A percentile compares a stretch with the other conserved stretches of the same genome.
These are phyloP conservation scores for Berberis thunbergii DNA, from an alignment of 164 flowering plant species.

Conservation along the genomic window DNA sequence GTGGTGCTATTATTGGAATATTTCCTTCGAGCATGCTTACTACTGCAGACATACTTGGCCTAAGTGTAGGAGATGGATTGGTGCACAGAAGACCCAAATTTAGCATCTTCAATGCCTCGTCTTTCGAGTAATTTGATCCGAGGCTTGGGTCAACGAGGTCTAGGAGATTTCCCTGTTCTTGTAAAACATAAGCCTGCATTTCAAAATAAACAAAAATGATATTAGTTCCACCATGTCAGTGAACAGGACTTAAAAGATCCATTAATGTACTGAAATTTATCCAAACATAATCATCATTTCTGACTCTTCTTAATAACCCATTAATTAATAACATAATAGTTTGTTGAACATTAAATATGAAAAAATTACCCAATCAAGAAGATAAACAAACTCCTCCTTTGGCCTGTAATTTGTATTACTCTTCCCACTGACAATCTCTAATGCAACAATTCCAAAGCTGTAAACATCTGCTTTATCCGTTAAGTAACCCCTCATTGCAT, in stretches of 20 bases:
- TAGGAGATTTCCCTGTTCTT: slow-evolving; percentile 62
- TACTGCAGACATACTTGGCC: slow-evolving; percentile 77
- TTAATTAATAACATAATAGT: too few species aligned
- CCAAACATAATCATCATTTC: not conserved
- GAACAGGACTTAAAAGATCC: too few species aligned
- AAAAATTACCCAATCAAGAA: slow-evolving; percentile 68
- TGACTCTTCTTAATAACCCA: too few species aligned
- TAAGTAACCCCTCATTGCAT: slow-evolving; percentile 76
- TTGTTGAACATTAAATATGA: not conserved
- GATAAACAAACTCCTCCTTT: slow-evolving; percentile 48
- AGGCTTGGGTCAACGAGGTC: slow-evolving; percentile 70
- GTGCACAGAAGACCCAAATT: slow-evolving; percentile 65
- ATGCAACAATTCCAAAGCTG: slow-evolving; percentile 65
- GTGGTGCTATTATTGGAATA: slow-evolving; percentile 37
- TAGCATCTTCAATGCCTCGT: slow-evolving; percentile 54
- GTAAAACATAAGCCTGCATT: slow-evolving; percentile 52
- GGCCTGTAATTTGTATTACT: slow-evolving; percentile 56
- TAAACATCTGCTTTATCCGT: slow-evolving; percentile 89
- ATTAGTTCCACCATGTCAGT: too few species aligned
- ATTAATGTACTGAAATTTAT: too few species aligned
- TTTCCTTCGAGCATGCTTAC: slow-evolving; percentile 78
- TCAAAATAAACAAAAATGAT: not conserved
- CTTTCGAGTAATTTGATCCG: slow-evolving; percentile 34
- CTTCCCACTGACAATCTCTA: slow-evolving; percentile 79
- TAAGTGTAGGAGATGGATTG: slow-evolving; percentile 57